Conservation (phyloP, 2,329 filamentous ascomycete species). For the Colletotrichum sp. region DNA sequence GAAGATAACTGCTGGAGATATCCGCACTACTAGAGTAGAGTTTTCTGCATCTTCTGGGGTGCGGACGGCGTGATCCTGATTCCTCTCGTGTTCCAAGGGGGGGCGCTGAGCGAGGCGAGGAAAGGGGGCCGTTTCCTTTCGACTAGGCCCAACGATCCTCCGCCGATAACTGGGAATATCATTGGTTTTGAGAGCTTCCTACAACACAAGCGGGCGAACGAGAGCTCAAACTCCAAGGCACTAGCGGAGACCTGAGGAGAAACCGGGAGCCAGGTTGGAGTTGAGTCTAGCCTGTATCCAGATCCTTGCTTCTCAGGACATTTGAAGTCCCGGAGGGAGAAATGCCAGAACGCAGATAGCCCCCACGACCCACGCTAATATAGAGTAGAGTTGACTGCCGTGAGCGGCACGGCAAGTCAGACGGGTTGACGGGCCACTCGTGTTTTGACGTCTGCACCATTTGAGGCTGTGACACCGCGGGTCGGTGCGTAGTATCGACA, state of each 20-base stretch:
- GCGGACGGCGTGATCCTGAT: constrained; percentile 4
- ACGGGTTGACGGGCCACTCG: not conserved
- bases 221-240: not conserved
- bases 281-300: not conserved
- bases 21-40: not conserved
- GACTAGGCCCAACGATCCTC: not conserved
- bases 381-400: constrained; percentile 2
- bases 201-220: not conserved
- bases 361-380: constrained; percentile 1
- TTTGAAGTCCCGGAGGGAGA: not conserved
- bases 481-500: not conserved
- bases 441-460: not conserved
- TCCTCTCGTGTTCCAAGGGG: constrained; percentile 7
- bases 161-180: not conserved
- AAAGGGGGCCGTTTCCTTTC: not conserved
- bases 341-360: not conserved
- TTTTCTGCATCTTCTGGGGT: not conserved
- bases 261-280: not conserved
- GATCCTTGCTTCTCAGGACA: not conserved
- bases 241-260: not conserved
- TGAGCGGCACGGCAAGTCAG: not conserved
- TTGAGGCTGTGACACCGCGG: not conserved
- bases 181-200: not conserved
- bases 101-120: not conserved
- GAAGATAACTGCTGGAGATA: not conserved